Percentiles rank a stretch among this genome's conserved stretches.
These are phyloP conservation scores for Lojkania enalia DNA, from an alignment of 2,329 filamentous ascomycete species.

Conservation along the genomic window DNA sequence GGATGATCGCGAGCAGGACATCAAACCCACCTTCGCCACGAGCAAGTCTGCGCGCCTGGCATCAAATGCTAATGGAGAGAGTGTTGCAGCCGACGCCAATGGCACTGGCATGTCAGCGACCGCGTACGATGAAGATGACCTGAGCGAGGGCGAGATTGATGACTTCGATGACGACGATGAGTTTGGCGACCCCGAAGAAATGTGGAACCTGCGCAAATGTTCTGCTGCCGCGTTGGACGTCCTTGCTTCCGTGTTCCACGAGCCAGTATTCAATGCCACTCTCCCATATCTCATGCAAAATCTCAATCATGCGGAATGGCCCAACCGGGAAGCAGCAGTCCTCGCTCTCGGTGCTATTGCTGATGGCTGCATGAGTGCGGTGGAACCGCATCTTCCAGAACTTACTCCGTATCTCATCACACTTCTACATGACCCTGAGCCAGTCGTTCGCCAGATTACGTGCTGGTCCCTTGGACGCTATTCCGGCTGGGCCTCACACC, in stretches of 20 bases:
- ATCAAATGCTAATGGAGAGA: conserved; percentile 52
- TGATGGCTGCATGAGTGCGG: conserved; percentile 88
- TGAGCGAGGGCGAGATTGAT: conserved; percentile 87
- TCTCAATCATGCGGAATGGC: conserved; percentile 86
- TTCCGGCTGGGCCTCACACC: conserved; percentile 84
- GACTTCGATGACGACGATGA: conserved; percentile 73
- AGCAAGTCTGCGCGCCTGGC: conserved; percentile 62
- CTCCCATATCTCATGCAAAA: conserved; percentile 91
- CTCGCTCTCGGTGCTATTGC: conserved; percentile 92
- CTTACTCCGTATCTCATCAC: conserved; percentile 88
- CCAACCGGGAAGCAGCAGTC: conserved; percentile 88
- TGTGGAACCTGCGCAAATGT: conserved; percentile 95
- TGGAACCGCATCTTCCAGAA: conserved; percentile 87
- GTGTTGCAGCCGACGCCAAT: conserved; percentile 48
- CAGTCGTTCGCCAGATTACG: conserved; percentile 92
- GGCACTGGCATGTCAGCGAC: conserved; percentile 47
- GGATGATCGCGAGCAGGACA: conserved; percentile 87
- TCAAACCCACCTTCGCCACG: conserved; percentile 90
- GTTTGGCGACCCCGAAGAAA: conserved; percentile 77
- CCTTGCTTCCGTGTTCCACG: conserved; percentile 86
- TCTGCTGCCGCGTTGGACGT: conserved; percentile 94
- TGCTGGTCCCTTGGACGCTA: conserved; percentile 97
- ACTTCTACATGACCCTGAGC: conserved; percentile 80
- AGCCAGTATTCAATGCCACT: conserved; percentile 86
- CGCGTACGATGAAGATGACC: conserved; percentile 65